Conservation (phyloP, 305 asterid species). For the Solanum hybrid region DNA sequence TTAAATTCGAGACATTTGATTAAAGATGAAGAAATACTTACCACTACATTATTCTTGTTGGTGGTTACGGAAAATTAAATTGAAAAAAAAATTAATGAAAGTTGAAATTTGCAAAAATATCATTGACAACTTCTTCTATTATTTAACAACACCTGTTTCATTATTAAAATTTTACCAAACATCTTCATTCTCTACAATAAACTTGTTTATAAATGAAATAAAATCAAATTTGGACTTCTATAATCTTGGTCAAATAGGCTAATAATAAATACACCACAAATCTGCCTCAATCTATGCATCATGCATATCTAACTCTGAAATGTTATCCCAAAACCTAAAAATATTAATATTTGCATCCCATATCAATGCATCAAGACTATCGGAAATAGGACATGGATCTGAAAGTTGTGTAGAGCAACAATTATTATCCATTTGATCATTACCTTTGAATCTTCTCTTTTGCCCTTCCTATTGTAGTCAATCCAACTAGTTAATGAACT, state of each 20-base stretch:
- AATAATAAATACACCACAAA: background rate
- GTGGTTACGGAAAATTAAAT: background rate
- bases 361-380: background rate
- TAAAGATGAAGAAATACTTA: too few relatives aligned
- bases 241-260: background rate
- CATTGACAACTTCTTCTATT: background rate
- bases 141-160: background rate
- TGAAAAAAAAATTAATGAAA: background rate
- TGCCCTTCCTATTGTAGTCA: background rate
- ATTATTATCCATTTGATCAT: background rate
- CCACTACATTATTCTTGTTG: background rate
- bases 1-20: background rate
- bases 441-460: background rate
- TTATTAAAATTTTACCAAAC: background rate
- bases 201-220: too few relatives aligned
- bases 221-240: too few relatives aligned
- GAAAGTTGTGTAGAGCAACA: background rate
- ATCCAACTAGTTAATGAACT: background rate
- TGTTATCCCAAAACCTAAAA: background rate
- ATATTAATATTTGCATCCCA: background rate
- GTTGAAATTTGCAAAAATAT: background rate
- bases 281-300: background rate
- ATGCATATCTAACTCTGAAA: background rate
- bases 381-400: background rate
- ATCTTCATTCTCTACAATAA: background rate